A percentile compares a stretch with the other conserved stretches of the same genome.
Evolutionary conservation across 176 grass and related monocot species (phyloP).

Genomic region (Olyra latifolia): DNA sequence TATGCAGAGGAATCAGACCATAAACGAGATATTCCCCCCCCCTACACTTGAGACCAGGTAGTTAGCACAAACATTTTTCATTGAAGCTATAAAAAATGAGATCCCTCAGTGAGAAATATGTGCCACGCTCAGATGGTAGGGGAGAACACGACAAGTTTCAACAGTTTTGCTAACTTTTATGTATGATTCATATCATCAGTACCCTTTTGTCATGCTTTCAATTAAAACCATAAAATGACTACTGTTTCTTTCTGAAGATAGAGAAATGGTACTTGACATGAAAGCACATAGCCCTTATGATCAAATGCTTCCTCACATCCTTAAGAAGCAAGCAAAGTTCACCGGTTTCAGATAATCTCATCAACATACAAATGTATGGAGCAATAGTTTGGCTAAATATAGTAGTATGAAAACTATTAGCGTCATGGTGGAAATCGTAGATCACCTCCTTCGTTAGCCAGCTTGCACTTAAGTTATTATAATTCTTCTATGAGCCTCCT

Average conservation of each 20-base stretch:
- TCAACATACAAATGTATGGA: not conserved
- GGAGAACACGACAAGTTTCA: not conserved
- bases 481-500: not conserved
- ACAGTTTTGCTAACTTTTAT: not conserved
- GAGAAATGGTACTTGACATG: not conserved
- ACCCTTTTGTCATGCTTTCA: not conserved
- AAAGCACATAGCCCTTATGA: not conserved
- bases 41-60: not conserved
- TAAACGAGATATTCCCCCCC: not conserved
- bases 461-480: not conserved
- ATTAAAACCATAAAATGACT: not conserved
- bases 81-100: not conserved
- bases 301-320: not conserved
- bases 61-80: not conserved
- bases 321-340: not conserved
- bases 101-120: not conserved
- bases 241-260: not conserved
- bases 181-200: not conserved
- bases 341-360: not conserved
- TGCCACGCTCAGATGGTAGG: not conserved
- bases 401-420: not conserved
- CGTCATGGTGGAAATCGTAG: not conserved
- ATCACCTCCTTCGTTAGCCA: slow-evolving; percentile 1
- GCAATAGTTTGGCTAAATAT: not conserved
- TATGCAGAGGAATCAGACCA: not conserved